Conservation (phyloP, 2,329 filamentous ascomycete species). For the Fusarium sacchari region DNA sequence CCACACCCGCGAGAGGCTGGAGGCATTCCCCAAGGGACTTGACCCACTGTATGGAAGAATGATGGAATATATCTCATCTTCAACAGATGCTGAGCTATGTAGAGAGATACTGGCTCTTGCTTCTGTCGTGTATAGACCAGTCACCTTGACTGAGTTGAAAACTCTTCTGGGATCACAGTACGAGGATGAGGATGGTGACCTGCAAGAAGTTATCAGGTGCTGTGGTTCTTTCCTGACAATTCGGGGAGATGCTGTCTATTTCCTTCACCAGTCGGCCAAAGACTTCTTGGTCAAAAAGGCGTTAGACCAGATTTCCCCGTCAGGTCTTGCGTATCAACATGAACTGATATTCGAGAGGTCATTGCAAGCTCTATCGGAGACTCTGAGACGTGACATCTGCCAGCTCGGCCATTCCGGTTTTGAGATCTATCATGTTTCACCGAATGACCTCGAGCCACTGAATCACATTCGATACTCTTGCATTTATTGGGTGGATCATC, state of each 20-base stretch:
- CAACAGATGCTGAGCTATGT: rapidly evolving
- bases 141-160: rapidly evolving
- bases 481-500: background rate
- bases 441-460: rapidly evolving
- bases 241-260: rapidly evolving
- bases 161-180: background rate
- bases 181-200: rapidly evolving
- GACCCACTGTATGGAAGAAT: rapidly evolving
- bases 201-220: rapidly evolving
- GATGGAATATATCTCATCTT: background rate
- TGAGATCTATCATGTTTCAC: rapidly evolving
- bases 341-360: rapidly evolving
- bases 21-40: rapidly evolving
- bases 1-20: rapidly evolving
- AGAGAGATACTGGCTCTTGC: background rate
- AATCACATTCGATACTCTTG: background rate
- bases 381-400: background rate
- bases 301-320: rapidly evolving
- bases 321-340: background rate
- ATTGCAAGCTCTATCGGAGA: rapidly evolving
- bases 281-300: background rate
- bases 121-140: background rate
- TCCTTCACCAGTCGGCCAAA: background rate
- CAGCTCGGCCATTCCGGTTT: rapidly evolving
- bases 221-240: background rate